phyloP scores from a whole-genome alignment of 2,329 filamentous ascomycete genomes.

The Pochonia chlamydosporia region DNA sequence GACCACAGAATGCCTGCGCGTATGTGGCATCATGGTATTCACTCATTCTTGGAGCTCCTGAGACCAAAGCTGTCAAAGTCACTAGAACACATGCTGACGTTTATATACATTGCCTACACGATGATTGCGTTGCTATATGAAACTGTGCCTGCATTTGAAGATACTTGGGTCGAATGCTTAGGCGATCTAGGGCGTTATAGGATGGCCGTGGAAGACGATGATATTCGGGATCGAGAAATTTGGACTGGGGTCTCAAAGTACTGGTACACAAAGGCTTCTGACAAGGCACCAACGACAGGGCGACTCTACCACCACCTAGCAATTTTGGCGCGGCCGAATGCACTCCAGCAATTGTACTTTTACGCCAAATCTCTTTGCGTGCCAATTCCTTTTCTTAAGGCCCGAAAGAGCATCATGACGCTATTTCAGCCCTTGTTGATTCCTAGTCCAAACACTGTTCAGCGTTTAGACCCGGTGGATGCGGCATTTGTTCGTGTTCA shows the following conservation, averaged over 20 bases:
- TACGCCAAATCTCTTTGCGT: constrained; percentile 69
- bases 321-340: constrained; percentile 65
- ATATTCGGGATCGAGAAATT: constrained; percentile 66
- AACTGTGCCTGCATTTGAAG: constrained; percentile 73
- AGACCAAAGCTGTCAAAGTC: constrained; percentile 69
- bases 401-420: constrained; percentile 63
- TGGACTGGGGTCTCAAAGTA: constrained; percentile 76
- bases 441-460: constrained; percentile 19
- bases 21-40: constrained; percentile 93
- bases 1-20: constrained; percentile 89
- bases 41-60: constrained; percentile 73
- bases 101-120: constrained; percentile 82
- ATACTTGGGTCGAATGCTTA: constrained; percentile 91
- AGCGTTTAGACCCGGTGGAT: constrained; percentile 39
- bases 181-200: constrained; percentile 78
- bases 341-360: constrained; percentile 65
- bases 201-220: constrained; percentile 87
- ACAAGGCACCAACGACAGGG: constrained; percentile 68
- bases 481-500: constrained; percentile 58
- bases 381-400: constrained; percentile 59
- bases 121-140: constrained; percentile 87
- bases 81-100: constrained; percentile 83
- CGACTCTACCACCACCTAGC: constrained; percentile 85
- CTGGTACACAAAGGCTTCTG: constrained; percentile 82
- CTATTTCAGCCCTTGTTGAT: constrained; percentile 56